phyloP scores from a whole-genome alignment of 768 basidiomycete genomes.

The Neoboletus magnificus region DNA sequence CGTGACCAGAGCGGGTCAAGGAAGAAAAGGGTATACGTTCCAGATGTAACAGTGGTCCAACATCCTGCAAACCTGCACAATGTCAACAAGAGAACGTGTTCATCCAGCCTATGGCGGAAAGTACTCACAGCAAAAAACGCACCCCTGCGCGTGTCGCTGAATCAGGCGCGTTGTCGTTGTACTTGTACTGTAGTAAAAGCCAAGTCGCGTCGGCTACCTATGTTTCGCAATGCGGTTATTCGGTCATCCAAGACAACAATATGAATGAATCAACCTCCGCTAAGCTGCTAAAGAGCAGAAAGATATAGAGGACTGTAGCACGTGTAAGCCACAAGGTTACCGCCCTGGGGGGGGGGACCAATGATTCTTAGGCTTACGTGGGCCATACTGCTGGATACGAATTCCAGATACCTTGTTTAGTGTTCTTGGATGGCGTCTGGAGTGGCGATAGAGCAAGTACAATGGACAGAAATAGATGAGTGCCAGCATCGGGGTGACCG shows the following conservation, averaged over 20 bases:
- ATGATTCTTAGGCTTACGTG: conserved; percentile 38
- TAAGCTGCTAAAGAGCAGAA: conserved; percentile 48
- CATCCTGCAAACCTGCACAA: conserved; percentile 49
- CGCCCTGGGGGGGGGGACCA: background rate
- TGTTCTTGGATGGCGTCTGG: conserved; percentile 43
- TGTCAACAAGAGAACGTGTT: conserved; percentile 4
- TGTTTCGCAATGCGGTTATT: conserved; percentile 2
- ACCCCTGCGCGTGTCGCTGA: conserved; percentile 41
- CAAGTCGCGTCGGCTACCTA: conserved; percentile 56
- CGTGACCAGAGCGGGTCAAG: conserved; percentile 57
- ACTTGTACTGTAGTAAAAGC: conserved; percentile 55
- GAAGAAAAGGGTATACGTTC: conserved; percentile 53
- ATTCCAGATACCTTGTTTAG: conserved; percentile 50
- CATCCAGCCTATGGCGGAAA: background rate
- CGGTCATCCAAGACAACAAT: background rate
- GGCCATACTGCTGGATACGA: conserved; percentile 47
- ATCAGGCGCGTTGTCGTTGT: conserved; percentile 51
- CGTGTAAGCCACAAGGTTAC: conserved; percentile 20
- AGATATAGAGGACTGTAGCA: conserved; percentile 45
- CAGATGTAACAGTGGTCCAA: conserved; percentile 58
- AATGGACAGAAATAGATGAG: conserved; percentile 50
- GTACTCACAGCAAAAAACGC: conserved; percentile 47
- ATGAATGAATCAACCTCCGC: conserved; percentile 37
- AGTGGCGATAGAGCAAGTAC: conserved; percentile 48
- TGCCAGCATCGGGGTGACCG: conserved; percentile 33